Evolutionary conservation across 257 asterid species (phyloP).

Genomic region (Lycium barbarum): DNA sequence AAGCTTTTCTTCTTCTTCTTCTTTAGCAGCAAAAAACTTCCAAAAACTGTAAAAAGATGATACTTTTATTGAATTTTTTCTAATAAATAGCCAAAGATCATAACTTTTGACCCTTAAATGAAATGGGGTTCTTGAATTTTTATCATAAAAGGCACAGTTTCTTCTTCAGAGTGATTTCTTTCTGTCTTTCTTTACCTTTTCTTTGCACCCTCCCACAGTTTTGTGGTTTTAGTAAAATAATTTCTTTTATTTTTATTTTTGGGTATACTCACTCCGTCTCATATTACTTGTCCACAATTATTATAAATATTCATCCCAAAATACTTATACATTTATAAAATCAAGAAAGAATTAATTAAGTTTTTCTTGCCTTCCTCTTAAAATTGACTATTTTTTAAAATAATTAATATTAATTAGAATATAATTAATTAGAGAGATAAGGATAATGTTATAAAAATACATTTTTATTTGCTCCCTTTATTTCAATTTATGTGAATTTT

Average conservation of each 20-base stretch:
- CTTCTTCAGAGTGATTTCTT: constrained; percentile 11
- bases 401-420: too few species aligned
- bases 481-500: too few species aligned
- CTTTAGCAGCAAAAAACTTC: neutral
- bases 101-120: neutral
- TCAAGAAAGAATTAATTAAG: too few species aligned
- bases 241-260: neutral
- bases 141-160: neutral
- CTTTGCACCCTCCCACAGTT: constrained; percentile 15
- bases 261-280: too few species aligned
- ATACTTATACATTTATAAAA: too few species aligned
- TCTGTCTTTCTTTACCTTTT: neutral
- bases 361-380: too few species aligned
- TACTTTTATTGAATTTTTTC: neutral
- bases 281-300: too few species aligned
- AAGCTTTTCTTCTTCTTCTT: neutral
- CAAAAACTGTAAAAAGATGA: neutral
- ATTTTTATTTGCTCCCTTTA: too few species aligned
- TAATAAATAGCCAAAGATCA: neutral
- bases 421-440: too few species aligned
- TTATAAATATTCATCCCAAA: too few species aligned
- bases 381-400: too few species aligned
- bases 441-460: too few species aligned
- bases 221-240: neutral
- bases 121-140: neutral